phyloP scores from a whole-genome alignment of 148 eudicot species.

The Tetragonia tetragonoides region DNA sequence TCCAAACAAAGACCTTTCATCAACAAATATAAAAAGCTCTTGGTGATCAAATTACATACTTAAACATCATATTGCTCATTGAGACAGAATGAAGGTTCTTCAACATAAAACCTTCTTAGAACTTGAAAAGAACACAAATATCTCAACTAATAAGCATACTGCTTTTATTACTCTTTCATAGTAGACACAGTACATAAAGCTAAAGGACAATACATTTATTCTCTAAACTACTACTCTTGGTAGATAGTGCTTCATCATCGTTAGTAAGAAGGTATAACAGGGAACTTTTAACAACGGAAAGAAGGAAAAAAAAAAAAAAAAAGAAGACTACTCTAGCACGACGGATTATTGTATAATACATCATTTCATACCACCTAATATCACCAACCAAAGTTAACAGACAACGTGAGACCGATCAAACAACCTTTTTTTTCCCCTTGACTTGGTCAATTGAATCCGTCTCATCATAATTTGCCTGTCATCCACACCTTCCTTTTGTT shows the following conservation, averaged over 20 bases:
- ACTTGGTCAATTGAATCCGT: background rate
- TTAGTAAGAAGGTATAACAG: background rate
- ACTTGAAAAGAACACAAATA: background rate
- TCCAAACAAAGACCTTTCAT: background rate
- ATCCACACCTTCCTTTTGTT: conserved; percentile 6
- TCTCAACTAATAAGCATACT: conserved; percentile 6
- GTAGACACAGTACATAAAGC: background rate
- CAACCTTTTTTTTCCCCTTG: background rate
- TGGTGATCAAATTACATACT: background rate
- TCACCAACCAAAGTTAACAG: background rate
- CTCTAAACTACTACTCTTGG: background rate
- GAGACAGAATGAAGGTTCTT: background rate
- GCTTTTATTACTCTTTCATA: background rate
- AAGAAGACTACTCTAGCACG: background rate
- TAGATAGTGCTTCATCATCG: background rate
- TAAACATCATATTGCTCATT: background rate
- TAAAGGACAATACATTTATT: background rate
- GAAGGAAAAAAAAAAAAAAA: background rate
- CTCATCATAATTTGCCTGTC: background rate
- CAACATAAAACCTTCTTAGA: background rate
- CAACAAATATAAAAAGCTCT: background rate
- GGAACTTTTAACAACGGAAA: too few species aligned
- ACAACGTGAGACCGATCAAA: background rate
- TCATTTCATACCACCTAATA: background rate
- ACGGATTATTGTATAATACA: conserved; percentile 2